phyloP scores from a whole-genome alignment of 139 green algal species.

The Gonium pectorale region DNA sequence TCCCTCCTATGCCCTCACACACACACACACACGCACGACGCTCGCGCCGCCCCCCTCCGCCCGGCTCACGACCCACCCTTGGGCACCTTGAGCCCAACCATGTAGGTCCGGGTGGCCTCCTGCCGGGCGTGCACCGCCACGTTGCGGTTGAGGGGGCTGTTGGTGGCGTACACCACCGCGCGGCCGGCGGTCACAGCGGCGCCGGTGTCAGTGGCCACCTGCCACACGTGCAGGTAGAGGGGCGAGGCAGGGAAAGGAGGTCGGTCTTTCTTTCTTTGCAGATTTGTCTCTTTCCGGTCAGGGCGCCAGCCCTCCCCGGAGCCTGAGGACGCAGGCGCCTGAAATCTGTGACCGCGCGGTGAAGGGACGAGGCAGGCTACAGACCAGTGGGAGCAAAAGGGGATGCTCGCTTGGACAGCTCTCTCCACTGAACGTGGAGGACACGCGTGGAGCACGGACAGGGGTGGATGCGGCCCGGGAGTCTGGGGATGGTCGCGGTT shows the following conservation, averaged over 20 bases:
- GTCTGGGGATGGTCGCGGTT: no score
- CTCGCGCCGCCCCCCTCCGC: background rate
- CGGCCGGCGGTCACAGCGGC: slow-evolving; percentile 41
- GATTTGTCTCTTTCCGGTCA: no score
- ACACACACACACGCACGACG: no score
- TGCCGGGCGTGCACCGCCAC: slow-evolving; percentile 75
- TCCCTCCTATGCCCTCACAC: background rate
- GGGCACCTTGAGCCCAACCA: slow-evolving; percentile 54
- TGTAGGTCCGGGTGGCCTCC: slow-evolving; percentile 67
- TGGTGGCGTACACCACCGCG: slow-evolving; percentile 76
- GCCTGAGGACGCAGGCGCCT: no score
- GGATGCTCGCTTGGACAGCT: no score
- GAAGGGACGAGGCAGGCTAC: no score
- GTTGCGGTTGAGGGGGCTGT: slow-evolving; percentile 79
- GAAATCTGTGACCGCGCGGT: no score
- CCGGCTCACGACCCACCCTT: background rate
- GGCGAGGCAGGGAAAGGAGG: background rate
- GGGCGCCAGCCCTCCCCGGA: no score
- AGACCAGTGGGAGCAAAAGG: no score
- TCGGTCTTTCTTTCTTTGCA: background rate
- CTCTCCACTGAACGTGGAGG: no score
- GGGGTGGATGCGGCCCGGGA: no score
- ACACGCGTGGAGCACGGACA: no score
- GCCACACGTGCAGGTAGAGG: background rate
- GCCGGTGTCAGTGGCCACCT: slow-evolving; percentile 56